Evolutionary conservation across 805 yeast species (phyloP).

Genomic region (Metschnikowia lochheadii): DNA sequence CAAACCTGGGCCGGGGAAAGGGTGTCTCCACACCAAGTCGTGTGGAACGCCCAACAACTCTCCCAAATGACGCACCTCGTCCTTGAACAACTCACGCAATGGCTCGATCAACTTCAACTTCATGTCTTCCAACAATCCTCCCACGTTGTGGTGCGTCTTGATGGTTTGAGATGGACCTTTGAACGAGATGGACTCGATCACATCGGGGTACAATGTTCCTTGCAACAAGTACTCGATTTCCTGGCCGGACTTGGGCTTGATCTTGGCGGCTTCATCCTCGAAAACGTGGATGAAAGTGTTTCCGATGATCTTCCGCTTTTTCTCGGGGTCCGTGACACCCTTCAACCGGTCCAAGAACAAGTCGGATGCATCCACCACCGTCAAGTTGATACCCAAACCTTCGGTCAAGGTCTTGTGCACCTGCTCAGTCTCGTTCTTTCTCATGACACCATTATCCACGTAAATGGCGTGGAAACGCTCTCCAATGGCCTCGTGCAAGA

Average conservation of each 20-base stretch:
- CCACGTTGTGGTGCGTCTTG: constrained; percentile 99
- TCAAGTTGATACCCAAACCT: constrained; percentile 91
- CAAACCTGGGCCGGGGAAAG: constrained; percentile 99
- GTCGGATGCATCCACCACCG: constrained; percentile 91
- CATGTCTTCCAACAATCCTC: constrained; percentile 97
- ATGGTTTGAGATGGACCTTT: constrained; percentile 99
- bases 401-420: constrained; percentile 88
- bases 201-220: constrained; percentile 98
- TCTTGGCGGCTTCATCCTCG: constrained; percentile 91
- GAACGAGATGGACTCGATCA: constrained; percentile 96
- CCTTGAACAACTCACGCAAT: constrained; percentile 96
- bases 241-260: constrained; percentile 83
- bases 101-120: constrained; percentile 98
- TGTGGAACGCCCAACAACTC: constrained; percentile 91
- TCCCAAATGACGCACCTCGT: constrained; percentile 96
- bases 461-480: constrained; percentile 97
- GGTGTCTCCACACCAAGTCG: constrained; percentile 99
- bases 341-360: constrained; percentile 80
- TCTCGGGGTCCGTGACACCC: constrained; percentile 97
- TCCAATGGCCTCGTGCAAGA: constrained; percentile 97
- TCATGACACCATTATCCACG: constrained; percentile 97
- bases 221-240: constrained; percentile 91
- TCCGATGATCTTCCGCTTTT: constrained; percentile 98
- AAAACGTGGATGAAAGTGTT: constrained; percentile 96
- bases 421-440: constrained; percentile 84